A percentile compares a stretch with the other conserved stretches of the same genome.
Evolutionary conservation across 805 yeast species (phyloP).

Genomic region (Yamadazyma ubonensis): DNA sequence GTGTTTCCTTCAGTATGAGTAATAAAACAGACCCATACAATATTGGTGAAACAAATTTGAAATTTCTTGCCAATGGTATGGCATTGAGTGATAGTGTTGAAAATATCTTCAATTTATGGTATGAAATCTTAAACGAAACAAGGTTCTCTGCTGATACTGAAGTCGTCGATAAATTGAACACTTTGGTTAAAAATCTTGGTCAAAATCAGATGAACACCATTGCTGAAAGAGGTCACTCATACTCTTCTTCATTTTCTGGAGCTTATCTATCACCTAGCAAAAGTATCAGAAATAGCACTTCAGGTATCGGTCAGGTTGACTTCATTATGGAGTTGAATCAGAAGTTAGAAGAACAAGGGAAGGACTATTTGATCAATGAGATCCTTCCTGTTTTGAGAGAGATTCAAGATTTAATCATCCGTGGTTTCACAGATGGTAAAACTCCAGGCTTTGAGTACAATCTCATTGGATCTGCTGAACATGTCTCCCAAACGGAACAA

Average conservation of each 20-base stretch:
- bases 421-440: slow-evolving; percentile 21
- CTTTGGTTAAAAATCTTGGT: slow-evolving; percentile 69
- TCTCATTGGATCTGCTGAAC: slow-evolving; percentile 56
- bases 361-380: slow-evolving; percentile 38
- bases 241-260: slow-evolving; percentile 67
- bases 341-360: slow-evolving; percentile 43
- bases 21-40: slow-evolving; percentile 55
- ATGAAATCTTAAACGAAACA: slow-evolving; percentile 66
- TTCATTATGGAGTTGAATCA: slow-evolving; percentile 61
- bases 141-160: slow-evolving; percentile 52
- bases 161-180: slow-evolving; percentile 60
- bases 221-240: slow-evolving; percentile 86
- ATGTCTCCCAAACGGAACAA: slow-evolving; percentile 34
- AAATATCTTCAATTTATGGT: slow-evolving; percentile 64
- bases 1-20: slow-evolving; percentile 62
- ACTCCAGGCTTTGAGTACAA: slow-evolving; percentile 44
- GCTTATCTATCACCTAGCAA: slow-evolving; percentile 62
- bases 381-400: slow-evolving; percentile 63
- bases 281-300: slow-evolving; percentile 58
- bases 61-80: slow-evolving; percentile 63
- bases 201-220: slow-evolving; percentile 76
- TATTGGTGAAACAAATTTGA: slow-evolving; percentile 48
- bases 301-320: slow-evolving; percentile 77
- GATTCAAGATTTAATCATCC: slow-evolving; percentile 46
- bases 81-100: slow-evolving; percentile 63